These are phyloP conservation scores for Ustilago cynodontis DNA, from an alignment of 1,284 basidiomycete species.

Conservation along the genomic window DNA sequence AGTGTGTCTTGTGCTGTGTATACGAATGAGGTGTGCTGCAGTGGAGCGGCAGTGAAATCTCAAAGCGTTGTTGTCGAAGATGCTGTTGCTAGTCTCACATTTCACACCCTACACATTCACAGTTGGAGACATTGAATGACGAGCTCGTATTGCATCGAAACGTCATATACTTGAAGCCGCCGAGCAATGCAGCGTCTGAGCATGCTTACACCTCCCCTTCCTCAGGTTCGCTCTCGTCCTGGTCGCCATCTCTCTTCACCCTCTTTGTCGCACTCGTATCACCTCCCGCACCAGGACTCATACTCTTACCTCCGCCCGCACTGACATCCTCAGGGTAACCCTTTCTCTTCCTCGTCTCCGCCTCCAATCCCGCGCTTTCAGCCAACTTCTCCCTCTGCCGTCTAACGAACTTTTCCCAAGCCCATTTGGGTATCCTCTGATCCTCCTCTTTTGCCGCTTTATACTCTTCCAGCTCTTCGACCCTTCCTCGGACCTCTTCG, in stretches of 20 bases:
- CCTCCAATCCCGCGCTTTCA: constrained; percentile 1
- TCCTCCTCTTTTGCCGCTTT: constrained; percentile 45
- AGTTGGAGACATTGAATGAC: neutral
- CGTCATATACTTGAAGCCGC: neutral
- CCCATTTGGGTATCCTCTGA: constrained; percentile 46
- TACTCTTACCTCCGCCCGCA: neutral
- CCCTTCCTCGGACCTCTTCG: constrained; percentile 19
- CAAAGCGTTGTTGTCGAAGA: too few species aligned
- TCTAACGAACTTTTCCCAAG: constrained; percentile 65
- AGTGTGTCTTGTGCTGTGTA: too few species aligned
- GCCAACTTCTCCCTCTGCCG: constrained; percentile 56
- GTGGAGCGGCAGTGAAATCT: too few species aligned
- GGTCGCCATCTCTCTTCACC: constrained; percentile 16
- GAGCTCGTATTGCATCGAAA: neutral
- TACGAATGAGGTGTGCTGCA: too few species aligned
- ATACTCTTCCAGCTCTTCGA: constrained; percentile 46
- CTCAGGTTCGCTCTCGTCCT: constrained; percentile 36
- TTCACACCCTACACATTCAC: too few species aligned
- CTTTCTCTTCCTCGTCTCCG: constrained; percentile 31
- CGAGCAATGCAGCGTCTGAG: neutral
- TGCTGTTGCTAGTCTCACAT: too few species aligned
- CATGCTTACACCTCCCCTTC: constrained; percentile 46
- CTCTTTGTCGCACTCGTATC: constrained; percentile 10
- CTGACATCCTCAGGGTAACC: constrained; percentile 1
- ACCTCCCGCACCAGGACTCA: neutral